Conservation (phyloP, 163 green algal species). For the Scenedesmus sp. region DNA sequence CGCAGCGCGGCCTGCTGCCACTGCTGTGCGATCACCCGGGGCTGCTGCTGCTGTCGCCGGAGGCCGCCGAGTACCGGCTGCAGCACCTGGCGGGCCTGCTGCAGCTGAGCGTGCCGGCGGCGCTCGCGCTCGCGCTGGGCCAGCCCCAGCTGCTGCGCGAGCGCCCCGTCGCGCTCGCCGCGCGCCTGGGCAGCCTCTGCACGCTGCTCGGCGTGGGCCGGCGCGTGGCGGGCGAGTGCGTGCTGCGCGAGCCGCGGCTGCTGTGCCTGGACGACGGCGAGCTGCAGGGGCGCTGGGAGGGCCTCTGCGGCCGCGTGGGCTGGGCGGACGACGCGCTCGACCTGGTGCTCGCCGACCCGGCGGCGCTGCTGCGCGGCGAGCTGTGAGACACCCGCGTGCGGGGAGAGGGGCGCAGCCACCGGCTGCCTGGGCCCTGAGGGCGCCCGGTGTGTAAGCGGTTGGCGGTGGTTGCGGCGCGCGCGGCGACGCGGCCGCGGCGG, state of each 20-base stretch:
- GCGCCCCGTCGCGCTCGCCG: slow-evolving; percentile 4
- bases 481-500: too few relatives aligned
- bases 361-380: slow-evolving; percentile 29
- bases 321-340: slow-evolving; percentile 54
- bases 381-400: slow-evolving; percentile 4
- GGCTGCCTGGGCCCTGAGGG: not conserved
- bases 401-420: not conserved
- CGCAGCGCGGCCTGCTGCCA: slow-evolving; percentile 1
- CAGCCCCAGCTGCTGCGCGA: slow-evolving; percentile 33
- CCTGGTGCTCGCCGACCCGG: slow-evolving; percentile 58
- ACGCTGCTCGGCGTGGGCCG: slow-evolving; percentile 42
- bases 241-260: slow-evolving; percentile 46
- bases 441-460: not conserved
- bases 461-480: too few relatives aligned
- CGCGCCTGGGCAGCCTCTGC: slow-evolving; percentile 40
- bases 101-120: not conserved
- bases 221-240: slow-evolving; percentile 15
- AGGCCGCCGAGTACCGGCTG: slow-evolving; percentile 19
- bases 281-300: slow-evolving; percentile 41
- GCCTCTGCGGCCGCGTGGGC: slow-evolving; percentile 45
- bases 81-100: slow-evolving; percentile 17
- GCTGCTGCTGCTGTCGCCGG: slow-evolving; percentile 19
- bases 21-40: slow-evolving; percentile 39
- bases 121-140: not conserved
- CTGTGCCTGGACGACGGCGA: slow-evolving; percentile 34